phyloP scores from a whole-genome alignment of 768 basidiomycete species.

The Podaxis sp. region DNA sequence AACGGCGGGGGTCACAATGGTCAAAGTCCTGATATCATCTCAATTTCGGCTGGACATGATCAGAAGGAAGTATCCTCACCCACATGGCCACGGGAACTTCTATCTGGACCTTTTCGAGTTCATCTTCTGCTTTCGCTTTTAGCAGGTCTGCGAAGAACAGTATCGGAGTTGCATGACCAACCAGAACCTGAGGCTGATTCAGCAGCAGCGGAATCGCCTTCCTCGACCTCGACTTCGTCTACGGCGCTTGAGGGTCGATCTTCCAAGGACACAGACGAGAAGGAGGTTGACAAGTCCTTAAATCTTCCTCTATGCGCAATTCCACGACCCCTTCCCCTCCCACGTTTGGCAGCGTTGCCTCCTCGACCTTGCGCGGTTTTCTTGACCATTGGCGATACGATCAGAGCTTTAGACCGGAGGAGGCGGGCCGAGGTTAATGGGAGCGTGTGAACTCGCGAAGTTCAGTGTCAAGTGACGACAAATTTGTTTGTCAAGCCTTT shows the following conservation, averaged over 20 bases:
- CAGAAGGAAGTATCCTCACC: conserved; percentile 49
- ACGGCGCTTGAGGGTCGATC: conserved; percentile 60
- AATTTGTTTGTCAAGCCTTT: conserved; percentile 16
- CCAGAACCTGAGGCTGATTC: conserved; percentile 21
- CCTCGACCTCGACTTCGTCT: conserved; percentile 43
- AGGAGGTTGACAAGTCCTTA: not conserved
- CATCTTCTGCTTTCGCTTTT: conserved; percentile 23
- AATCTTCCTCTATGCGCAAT: conserved; percentile 24
- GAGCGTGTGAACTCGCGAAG: not conserved
- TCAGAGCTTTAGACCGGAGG: not conserved
- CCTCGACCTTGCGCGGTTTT: conserved; percentile 34
- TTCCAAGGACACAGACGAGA: conserved; percentile 19
- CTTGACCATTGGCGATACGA: conserved; percentile 37
- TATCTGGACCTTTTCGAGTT: conserved; percentile 31
- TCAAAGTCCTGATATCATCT: conserved; percentile 80
- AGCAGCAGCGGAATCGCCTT: conserved; percentile 31
- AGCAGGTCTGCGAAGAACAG: not conserved
- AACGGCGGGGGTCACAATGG: conserved; percentile 90
- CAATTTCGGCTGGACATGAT: conserved; percentile 2
- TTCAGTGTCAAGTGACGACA: not conserved
- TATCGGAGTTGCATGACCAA: not conserved
- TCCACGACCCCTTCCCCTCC: conserved; percentile 36
- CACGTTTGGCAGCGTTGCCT: conserved; percentile 32
- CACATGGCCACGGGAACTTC: conserved; percentile 93
- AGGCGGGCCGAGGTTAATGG: not conserved